Conservation (phyloP, 2,329 filamentous ascomycete species). For the Hymenoscyphus linearis region DNA sequence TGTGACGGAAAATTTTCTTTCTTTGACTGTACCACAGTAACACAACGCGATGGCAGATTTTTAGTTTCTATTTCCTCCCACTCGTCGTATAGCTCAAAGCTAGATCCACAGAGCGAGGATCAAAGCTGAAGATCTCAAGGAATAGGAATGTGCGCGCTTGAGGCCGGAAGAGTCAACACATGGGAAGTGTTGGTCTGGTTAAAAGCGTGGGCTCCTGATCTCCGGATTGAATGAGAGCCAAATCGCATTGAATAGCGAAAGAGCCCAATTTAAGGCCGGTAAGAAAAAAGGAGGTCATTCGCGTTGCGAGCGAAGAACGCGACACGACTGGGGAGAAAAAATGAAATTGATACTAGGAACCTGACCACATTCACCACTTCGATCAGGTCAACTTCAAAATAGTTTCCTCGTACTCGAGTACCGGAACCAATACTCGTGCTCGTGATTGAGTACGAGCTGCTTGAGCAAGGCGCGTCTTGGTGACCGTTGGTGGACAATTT, state of each 20-base stretch:
- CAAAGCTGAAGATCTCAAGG: background rate
- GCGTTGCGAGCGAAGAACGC: background rate
- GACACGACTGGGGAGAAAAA: background rate
- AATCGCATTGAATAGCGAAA: conserved; percentile 35
- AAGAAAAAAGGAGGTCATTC: conserved; percentile 31
- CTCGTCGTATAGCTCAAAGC: background rate
- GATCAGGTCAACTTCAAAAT: background rate
- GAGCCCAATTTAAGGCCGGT: conserved; percentile 38
- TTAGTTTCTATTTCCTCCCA: background rate
- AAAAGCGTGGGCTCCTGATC: conserved; percentile 26
- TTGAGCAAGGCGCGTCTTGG: too few species aligned
- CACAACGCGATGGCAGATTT: background rate
- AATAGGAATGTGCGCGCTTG: conserved; percentile 21
- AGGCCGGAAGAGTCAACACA: conserved; percentile 25
- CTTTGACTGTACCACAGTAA: background rate
- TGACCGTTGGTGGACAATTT: too few species aligned
- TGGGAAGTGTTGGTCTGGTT: conserved; percentile 22
- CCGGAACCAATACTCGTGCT: too few species aligned
- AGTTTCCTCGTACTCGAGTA: too few species aligned
- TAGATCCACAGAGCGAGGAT: background rate
- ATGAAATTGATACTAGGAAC: background rate
- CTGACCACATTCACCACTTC: background rate
- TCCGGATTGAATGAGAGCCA: conserved; percentile 42
- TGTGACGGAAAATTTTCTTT: background rate
- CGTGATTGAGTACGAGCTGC: too few species aligned